Conservation (phyloP, 257 asterid genomes). For the Petrea volubilis region DNA sequence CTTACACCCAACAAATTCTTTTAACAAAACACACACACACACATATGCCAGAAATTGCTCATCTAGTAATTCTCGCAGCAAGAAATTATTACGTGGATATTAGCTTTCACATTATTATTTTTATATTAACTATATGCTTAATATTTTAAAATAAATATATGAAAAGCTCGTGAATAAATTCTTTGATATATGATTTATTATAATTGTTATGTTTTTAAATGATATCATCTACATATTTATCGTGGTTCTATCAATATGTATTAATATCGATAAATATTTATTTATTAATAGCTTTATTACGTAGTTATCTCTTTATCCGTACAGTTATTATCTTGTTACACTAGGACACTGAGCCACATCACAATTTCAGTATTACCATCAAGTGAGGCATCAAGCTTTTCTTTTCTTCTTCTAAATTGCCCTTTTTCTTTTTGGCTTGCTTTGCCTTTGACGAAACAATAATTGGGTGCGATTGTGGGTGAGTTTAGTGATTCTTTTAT, state of each 20-base stretch:
- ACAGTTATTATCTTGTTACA: neutral
- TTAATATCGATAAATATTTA: neutral
- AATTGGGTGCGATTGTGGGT: slow-evolving; percentile 15
- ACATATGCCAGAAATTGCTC: neutral
- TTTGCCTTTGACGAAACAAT: neutral
- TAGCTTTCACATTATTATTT: too few relatives aligned
- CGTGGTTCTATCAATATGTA: too few relatives aligned
- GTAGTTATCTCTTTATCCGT: neutral
- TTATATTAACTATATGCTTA: too few relatives aligned
- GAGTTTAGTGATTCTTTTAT: slow-evolving; percentile 46
- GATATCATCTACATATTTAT: too few relatives aligned
- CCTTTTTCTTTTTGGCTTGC: neutral
- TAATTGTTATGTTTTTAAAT: too few relatives aligned
- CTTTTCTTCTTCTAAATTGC: neutral
- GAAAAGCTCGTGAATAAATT: too few relatives aligned
- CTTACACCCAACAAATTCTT: neutral
- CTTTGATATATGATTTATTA: too few relatives aligned
- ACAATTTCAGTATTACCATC: too few relatives aligned
- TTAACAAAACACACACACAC: neutral
- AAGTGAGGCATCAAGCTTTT: neutral
- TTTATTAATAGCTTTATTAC: neutral
- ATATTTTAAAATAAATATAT: too few relatives aligned
- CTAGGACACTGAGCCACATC: too few relatives aligned
- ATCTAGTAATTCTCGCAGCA: too few relatives aligned
- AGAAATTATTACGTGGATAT: too few relatives aligned